phyloP scores from a whole-genome alignment of 768 basidiomycete genomes.

The Pleurotus eryngii region DNA sequence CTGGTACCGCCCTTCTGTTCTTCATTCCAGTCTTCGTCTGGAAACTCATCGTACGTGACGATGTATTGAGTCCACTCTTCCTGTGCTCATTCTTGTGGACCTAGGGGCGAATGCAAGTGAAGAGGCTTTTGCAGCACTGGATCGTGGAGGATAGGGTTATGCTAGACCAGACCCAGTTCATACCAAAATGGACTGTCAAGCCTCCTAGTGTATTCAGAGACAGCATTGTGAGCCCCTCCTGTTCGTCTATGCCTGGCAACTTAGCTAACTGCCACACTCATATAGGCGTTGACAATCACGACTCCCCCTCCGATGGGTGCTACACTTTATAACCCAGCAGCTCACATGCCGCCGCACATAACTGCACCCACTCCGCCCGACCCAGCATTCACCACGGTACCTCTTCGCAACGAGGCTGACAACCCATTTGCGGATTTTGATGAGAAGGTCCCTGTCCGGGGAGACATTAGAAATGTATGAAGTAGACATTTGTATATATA shows the following conservation, averaged over 20 bases:
- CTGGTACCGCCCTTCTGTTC: slow-evolving; percentile 37
- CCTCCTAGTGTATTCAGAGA: slow-evolving; percentile 36
- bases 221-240: slow-evolving; percentile 26
- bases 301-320: slow-evolving; percentile 29
- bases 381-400: slow-evolving; percentile 23
- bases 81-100: background rate
- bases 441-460: slow-evolving; percentile 39
- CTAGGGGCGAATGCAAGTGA: slow-evolving; percentile 41
- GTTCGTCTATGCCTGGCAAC: background rate
- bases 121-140: slow-evolving; percentile 35
- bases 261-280: background rate
- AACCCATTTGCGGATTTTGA: slow-evolving; percentile 28
- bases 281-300: slow-evolving; percentile 35
- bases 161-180: slow-evolving; percentile 18
- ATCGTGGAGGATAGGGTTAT: slow-evolving; percentile 30
- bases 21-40: slow-evolving; percentile 39
- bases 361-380: slow-evolving; percentile 32
- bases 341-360: slow-evolving; percentile 42
- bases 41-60: slow-evolving; percentile 39
- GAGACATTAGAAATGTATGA: slow-evolving; percentile 27
- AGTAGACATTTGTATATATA: background rate
- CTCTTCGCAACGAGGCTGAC: slow-evolving; percentile 22
- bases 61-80: background rate
- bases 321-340: slow-evolving; percentile 38
- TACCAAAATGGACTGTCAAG: slow-evolving; percentile 40